Percentiles rank a stretch among this genome's conserved stretches.
Evolutionary conservation across 352 stramenopile species (phyloP).

Genomic region (Globisporangium parvum): DNA sequence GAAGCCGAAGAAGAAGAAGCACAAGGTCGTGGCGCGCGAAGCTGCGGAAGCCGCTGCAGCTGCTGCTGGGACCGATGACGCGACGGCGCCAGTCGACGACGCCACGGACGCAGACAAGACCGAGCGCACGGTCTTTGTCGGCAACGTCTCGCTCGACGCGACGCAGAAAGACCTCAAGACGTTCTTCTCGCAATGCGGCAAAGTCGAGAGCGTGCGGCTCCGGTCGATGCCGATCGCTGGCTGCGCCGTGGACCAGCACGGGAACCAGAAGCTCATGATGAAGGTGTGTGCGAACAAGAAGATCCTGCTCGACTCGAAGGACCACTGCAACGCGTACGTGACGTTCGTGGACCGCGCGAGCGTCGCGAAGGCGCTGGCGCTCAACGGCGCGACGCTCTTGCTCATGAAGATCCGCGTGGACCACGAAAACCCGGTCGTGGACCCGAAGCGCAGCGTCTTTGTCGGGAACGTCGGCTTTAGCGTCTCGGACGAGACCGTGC

Average conservation of each 20-base stretch:
- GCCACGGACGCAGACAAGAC: slow-evolving; percentile 49
- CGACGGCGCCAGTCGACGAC: slow-evolving; percentile 1
- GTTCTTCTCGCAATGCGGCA: slow-evolving; percentile 80
- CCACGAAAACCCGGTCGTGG: slow-evolving; percentile 48
- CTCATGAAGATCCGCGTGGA: slow-evolving; percentile 66
- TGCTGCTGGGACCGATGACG: slow-evolving; percentile 3
- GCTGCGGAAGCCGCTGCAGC: slow-evolving; percentile 4
- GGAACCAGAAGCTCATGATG: slow-evolving; percentile 90
- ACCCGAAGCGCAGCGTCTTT: slow-evolving; percentile 85
- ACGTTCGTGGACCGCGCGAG: slow-evolving; percentile 62
- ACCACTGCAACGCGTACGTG: slow-evolving; percentile 91
- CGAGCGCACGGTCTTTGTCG: slow-evolving; percentile 87
- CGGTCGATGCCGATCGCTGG: slow-evolving; percentile 84
- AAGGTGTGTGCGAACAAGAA: slow-evolving; percentile 90
- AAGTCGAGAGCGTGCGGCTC: slow-evolving; percentile 82
- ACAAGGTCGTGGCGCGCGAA: slow-evolving; percentile 19
- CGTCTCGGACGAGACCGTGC: slow-evolving; percentile 71
- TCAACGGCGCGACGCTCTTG: slow-evolving; percentile 65
- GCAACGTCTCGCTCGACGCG: slow-evolving; percentile 87
- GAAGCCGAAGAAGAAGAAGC: slow-evolving; percentile 35
- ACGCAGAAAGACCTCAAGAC: slow-evolving; percentile 74
- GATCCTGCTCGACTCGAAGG: slow-evolving; percentile 74
- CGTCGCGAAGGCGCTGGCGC: slow-evolving; percentile 56
- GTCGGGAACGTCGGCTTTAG: slow-evolving; percentile 88
- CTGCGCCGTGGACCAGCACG: slow-evolving; percentile 73